Evolutionary conservation across 78 protist genomes (phyloP).

Genomic region (Emiliania huxleyi): DNA sequence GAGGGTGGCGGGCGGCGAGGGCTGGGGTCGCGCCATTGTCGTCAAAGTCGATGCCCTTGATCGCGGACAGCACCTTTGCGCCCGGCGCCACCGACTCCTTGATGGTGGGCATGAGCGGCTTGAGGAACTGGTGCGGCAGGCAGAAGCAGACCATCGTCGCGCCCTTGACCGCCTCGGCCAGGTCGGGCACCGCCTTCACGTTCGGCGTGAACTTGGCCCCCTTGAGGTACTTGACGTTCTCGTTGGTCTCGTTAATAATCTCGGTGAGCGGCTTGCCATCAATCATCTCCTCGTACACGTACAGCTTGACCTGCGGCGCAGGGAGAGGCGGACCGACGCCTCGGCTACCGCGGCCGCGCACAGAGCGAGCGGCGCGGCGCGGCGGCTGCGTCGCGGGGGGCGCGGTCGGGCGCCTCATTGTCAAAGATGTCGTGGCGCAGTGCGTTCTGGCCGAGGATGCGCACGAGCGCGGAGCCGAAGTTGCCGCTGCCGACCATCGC

Average conservation of each 20-base stretch:
- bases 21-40: constrained; percentile 19
- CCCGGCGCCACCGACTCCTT: background rate
- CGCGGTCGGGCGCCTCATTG: background rate
- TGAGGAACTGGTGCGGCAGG: constrained; percentile 58
- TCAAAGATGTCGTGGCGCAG: constrained; percentile 28
- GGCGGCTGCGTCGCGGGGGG: too few relatives aligned
- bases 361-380: too few relatives aligned
- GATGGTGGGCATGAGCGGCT: constrained; percentile 14
- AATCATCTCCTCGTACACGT: constrained; percentile 65
- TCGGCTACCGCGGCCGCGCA: too few relatives aligned
- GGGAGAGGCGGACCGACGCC: too few relatives aligned
- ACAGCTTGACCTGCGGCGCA: constrained; percentile 45
- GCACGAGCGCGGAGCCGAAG: constrained; percentile 58
- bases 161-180: constrained; percentile 22
- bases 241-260: constrained; percentile 62
- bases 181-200: constrained; percentile 49
- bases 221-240: constrained; percentile 60
- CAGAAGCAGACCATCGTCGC: constrained; percentile 62
- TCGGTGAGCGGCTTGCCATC: constrained; percentile 67
- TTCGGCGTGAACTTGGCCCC: constrained; percentile 54
- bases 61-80: constrained; percentile 53
- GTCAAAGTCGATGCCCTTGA: constrained; percentile 58
- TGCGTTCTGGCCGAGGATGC: constrained; percentile 52
- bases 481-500: background rate
- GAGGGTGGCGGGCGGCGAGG: too few relatives aligned